Evolutionary conservation across 139 green algal genomes (phyloP), one percentile per base, ranked within the genome.

Genomic region (Nannochloris sp.): DNA sequence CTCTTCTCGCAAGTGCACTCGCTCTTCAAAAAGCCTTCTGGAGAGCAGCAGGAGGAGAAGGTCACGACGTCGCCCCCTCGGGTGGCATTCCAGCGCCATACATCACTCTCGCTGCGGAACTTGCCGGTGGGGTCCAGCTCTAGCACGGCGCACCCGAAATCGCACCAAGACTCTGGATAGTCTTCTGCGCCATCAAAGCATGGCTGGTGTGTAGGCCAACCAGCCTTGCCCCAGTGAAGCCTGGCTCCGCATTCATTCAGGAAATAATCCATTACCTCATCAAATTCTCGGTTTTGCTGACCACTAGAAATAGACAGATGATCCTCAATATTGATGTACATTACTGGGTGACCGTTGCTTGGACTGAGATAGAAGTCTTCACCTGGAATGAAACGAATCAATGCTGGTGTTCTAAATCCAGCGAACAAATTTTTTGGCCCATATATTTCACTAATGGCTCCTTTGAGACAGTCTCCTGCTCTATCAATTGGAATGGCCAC

Each of bases 261-360:
- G 59, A 82, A 67, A n/a, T 83, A 50, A 2, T 55, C 24, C 37
- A 86, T 46, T 5, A 83, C 44, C 2, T 40, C 15, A 31, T 72
- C 34, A 34, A 56, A 76, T 56, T 68, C 14, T 19, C 37, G 16
- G 58, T 72, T 76, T 55, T 44, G 57, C 7, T 23, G 40, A 36
- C 57, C 57, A 2, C 16, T 34, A 80, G 68, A 77, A 82, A 31
- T 86, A 27, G 54, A 87, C 78, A 76, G 29, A 36, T 70, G 63
- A 27, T 76, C 62, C n/a, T 94, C 85, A 11, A 95, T 63, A 71
- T 94, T 95, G 60, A 96, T 67, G 67, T 80, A 92, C 62, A 95
- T 80, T 23, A 43, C 25, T 0, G 84, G 83, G 3, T 60, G 75
- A 31, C 78, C 85, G 36, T 76, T 51, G 43, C 70, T 67, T n/a